phyloP scores from a whole-genome alignment of 306 rosid species.

The Quercus dentata region DNA sequence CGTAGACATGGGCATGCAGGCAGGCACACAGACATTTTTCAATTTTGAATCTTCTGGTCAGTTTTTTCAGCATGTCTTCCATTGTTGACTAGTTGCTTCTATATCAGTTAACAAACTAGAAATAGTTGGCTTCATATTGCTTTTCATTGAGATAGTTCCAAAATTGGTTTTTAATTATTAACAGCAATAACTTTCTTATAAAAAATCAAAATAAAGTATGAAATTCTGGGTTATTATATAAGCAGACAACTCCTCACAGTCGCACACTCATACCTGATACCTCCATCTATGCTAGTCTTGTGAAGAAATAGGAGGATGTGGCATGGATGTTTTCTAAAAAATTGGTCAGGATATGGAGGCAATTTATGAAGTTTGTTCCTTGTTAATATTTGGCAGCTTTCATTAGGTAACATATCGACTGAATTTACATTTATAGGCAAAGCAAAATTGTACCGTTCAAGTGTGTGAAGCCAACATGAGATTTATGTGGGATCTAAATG shows the following conservation, averaged over 20 bases:
- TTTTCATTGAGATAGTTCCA: neutral
- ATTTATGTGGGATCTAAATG: neutral
- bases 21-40: neutral
- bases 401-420: neutral
- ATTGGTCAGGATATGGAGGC: neutral
- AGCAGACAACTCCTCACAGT: neutral
- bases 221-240: too few species aligned
- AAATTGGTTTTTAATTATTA: too few species aligned
- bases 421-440: neutral
- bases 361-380: neutral
- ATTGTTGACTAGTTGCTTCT: neutral
- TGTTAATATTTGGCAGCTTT: neutral
- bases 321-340: neutral
- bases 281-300: neutral
- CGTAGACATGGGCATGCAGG: neutral
- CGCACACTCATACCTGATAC: neutral
- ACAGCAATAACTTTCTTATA: too few species aligned
- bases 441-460: neutral
- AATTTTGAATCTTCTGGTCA: neutral
- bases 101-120: neutral
- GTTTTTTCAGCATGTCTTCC: neutral
- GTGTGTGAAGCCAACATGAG: neutral
- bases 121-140: neutral
- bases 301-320: neutral
- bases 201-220: too few species aligned